Evolutionary conservation across 306 rosid species (phyloP), one percentile per base, ranked within the genome.

Genomic region (Astragalus glycyphyllos): DNA sequence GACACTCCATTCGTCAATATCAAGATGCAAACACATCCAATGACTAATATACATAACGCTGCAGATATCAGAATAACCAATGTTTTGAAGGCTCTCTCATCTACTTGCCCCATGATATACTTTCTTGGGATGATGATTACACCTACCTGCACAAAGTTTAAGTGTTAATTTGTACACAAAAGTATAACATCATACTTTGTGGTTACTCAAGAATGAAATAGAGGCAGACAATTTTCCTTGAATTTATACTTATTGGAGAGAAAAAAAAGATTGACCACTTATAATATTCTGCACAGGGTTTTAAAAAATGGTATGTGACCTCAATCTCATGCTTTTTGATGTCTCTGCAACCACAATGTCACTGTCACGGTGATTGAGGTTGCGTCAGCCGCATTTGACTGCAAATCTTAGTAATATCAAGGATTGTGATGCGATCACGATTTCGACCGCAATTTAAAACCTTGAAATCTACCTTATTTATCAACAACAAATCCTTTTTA

Each of bases 1-100:
- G 99, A 95, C 17, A 95, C 99, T 81, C 99, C 99, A 42, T 91
- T 95, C 8, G 99, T 95, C 75, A 95, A 85, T 73, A 95, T 89
- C 76, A 95, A 82, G 69, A 95, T 95, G 80, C 97, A 95, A 42
- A 95, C 81, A 71, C 99, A 95, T 74, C 99, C 99, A 72, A 82
- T 87, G 71, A 95, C 89, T 60, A 95, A 83, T 68, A 91, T 95
- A 63, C 97, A 87, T 57, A 95, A 76, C 2, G 99, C 81, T 15
- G 97, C 99, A 20, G 99, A 91, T 72, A 95, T 95, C 77, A 95
- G 79, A 77, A 95, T 91, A 53, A 95, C 82, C 92, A 95, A 72
- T 7, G 99, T 95, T 81, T 95, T 91, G 82, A 84, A 86, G 68
- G 99, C 92, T 81, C 97, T 89, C 71, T 95, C 91, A 68, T 95